These are phyloP conservation scores for Lepidium campestre DNA, from an alignment of 441 rosid species.

Conservation along the genomic window DNA sequence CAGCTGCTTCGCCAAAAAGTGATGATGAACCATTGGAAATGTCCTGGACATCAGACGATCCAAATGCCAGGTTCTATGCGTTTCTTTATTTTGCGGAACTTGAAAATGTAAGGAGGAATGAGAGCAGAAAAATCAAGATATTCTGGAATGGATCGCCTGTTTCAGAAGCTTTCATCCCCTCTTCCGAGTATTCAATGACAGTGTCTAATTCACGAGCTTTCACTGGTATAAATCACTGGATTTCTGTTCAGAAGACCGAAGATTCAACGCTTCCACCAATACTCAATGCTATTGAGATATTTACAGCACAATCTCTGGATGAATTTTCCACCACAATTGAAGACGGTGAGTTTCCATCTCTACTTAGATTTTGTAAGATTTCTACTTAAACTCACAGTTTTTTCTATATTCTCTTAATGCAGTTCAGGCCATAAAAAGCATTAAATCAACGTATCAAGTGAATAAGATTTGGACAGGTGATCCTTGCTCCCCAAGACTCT, in stretches of 20 bases:
- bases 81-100: constrained; percentile 48
- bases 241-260: constrained; percentile 26
- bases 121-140: constrained; percentile 35
- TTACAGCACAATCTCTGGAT: constrained; percentile 14
- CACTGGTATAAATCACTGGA: constrained; percentile 27
- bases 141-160: constrained; percentile 30
- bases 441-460: constrained; percentile 34
- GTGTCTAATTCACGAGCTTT: constrained; percentile 21
- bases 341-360: constrained; percentile 26
- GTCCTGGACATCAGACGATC: constrained; percentile 25
- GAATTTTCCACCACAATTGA: constrained; percentile 16
- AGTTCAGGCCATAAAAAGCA: constrained; percentile 40
- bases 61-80: constrained; percentile 26
- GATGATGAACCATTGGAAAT: constrained; percentile 12
- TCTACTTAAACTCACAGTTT: constrained; percentile 1
- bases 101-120: constrained; percentile 15
- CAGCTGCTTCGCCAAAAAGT: constrained; percentile 30
- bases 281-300: constrained; percentile 33
- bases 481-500: constrained; percentile 45
- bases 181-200: constrained; percentile 17
- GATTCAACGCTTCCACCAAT: constrained; percentile 40
- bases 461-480: constrained; percentile 53
- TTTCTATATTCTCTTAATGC: background rate
- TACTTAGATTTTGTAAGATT: background rate
- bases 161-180: constrained; percentile 18